Percentiles rank a stretch among this genome's conserved stretches.
These are phyloP conservation scores for Paxillus rubicundulus DNA, from an alignment of 768 basidiomycete species.

Conservation along the genomic window DNA sequence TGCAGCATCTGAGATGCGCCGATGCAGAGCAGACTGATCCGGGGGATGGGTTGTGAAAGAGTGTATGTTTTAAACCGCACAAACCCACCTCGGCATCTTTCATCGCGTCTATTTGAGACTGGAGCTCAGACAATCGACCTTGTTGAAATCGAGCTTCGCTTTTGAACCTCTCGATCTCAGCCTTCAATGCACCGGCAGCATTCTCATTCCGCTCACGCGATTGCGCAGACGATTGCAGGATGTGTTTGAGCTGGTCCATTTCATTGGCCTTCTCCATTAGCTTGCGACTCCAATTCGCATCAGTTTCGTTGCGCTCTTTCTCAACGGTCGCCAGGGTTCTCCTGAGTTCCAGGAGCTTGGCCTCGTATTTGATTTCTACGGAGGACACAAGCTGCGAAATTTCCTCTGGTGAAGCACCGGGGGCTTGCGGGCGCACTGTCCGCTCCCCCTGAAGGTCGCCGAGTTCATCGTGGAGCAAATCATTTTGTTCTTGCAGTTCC, in stretches of 20 bases:
- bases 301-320: constrained; percentile 81
- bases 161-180: constrained; percentile 52
- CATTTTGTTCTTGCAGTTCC: constrained; percentile 71
- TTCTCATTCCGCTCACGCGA: constrained; percentile 60
- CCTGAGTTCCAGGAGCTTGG: constrained; percentile 68
- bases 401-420: constrained; percentile 55
- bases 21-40: constrained; percentile 43
- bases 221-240: constrained; percentile 56
- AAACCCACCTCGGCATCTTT: constrained; percentile 63
- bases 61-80: background rate
- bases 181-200: constrained; percentile 47
- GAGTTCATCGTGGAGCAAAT: constrained; percentile 70
- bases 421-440: constrained; percentile 41
- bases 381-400: constrained; percentile 71
- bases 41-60: constrained; percentile 1
- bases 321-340: constrained; percentile 62
- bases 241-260: constrained; percentile 64
- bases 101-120: constrained; percentile 44
- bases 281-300: constrained; percentile 87
- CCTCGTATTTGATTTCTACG: constrained; percentile 74
- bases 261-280: constrained; percentile 76
- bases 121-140: constrained; percentile 54
- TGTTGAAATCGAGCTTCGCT: constrained; percentile 48
- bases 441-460: constrained; percentile 61
- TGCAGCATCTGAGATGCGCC: constrained; percentile 47